These are phyloP conservation scores for Limnanthes douglasii DNA, from an alignment of 345 rosid species.

Conservation along the genomic window DNA sequence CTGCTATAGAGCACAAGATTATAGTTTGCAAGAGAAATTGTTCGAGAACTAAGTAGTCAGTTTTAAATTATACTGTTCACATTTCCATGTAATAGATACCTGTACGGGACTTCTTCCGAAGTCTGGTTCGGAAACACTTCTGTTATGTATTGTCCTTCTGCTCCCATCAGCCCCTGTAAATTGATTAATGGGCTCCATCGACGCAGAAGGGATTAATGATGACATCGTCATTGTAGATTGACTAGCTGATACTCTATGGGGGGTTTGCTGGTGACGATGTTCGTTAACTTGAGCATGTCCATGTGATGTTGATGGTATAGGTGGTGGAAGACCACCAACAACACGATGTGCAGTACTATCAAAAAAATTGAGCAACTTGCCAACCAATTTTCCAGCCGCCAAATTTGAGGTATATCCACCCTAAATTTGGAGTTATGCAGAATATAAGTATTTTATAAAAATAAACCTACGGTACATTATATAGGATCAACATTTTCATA, in stretches of 20 bases:
- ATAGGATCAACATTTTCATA: background rate
- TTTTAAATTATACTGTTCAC: background rate
- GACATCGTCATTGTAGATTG: slow-evolving; percentile 74
- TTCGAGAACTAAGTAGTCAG: slow-evolving; percentile 6
- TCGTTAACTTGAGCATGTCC: slow-evolving; percentile 25
- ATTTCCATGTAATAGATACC: slow-evolving; percentile 18
- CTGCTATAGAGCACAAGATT: too few relatives aligned
- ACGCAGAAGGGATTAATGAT: slow-evolving; percentile 52
- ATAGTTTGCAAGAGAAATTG: too few relatives aligned
- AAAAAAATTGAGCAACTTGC: slow-evolving; percentile 62
- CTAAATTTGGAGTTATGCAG: slow-evolving; percentile 14
- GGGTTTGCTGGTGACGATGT: slow-evolving; percentile 22
- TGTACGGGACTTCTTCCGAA: slow-evolving; percentile 67
- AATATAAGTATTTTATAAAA: too few relatives aligned
- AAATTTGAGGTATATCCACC: slow-evolving; percentile 63
- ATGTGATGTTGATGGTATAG: slow-evolving; percentile 26
- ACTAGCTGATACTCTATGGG: slow-evolving; percentile 43
- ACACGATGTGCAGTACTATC: slow-evolving; percentile 73
- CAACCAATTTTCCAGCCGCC: slow-evolving; percentile 63
- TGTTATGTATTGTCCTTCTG: slow-evolving; percentile 41
- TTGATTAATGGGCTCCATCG: slow-evolving; percentile 60
- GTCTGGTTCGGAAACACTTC: slow-evolving; percentile 85
- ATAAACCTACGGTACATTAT: too few relatives aligned
- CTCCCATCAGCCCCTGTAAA: slow-evolving; percentile 41
- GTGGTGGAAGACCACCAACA: slow-evolving; percentile 71